Base-by-base conservation (phyloP, 2,329 filamentous ascomycete species). In the Xylariaceae sp. region DNA sequence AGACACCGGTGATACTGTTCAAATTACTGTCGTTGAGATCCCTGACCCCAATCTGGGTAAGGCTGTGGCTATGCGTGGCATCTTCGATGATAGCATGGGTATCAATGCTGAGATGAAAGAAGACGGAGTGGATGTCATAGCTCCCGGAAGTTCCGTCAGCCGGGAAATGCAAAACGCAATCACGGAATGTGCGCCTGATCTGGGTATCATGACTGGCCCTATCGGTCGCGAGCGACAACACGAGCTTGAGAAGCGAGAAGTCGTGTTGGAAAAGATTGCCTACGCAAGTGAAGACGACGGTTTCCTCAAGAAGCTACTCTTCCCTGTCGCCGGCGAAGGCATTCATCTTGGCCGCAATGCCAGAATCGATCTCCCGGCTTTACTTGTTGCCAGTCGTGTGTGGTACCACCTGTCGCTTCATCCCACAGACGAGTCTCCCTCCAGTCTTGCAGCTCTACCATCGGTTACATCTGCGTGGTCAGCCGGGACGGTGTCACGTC, bases 21-120 rank as follows among this genome's bases (percentile, higher is more conserved):
- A 83, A 61, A 83, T 98, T 47, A 94, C 89, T 0, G 74, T 98
- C 8, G 70, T 98, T 4, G 93, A 97, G 52, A 76, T 97, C 8
- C 89, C 93, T 0, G 79, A 83, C 48, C 82, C 87, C 22, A 74
- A 78, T 1, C 72, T 98, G 1, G 89, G 87, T 44, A 96, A 93
- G 64, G 93, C 91, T 0, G 67, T 94, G n/a, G 81, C 87, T 11
- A 81, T 98, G 69, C 86, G 89, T 30, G 88, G 87, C 12, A 80
- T 97, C 28, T 98, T 98, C 55, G 91, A 98, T 52, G 93, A 97
- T 55, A 79, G 74, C n/a, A 72, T 84, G 16, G 93, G 93, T 38
- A 96, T 98, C 67, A 97, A 97, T 54, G 78, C 85, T 0, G 93
- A 98, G 69, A 97, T 98, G 90, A 95, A 91, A 57, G 85, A 91